Base-by-base conservation (phyloP, 2,329 filamentous ascomycete species). In the Verticillium longisporum region DNA sequence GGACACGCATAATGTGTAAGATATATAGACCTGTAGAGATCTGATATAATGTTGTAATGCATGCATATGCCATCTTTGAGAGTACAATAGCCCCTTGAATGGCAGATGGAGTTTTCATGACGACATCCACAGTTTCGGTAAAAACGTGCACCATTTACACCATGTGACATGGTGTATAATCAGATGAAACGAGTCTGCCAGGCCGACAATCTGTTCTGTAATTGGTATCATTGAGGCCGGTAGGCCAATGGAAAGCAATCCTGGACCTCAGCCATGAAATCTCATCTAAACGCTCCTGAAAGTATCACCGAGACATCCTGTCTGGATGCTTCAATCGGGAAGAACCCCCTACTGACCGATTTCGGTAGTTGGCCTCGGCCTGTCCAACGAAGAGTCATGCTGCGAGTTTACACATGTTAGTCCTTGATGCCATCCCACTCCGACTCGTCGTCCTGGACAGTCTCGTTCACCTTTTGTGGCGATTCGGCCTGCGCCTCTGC, bases 341-440 rank as follows among this genome's bases (percentile, higher is more conserved):
- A 14, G 26, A 26, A 11, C 15, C 38, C 45, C 4, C 45, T 4
- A 18, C 45, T 18, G 5, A 10, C n/a, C 18, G 18, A 50, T 26
- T 26, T 26, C 26, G 3, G 21, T 21, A n/a, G 45, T 18, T 10
- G 6, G 18, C 45, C 45, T 26, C 4, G 45, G 11, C 45, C 45
- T n/a, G 21, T 18, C n/a, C n/a, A 18, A 50, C 45, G 45, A 18
- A 11, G 21, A 10, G 7, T n/a, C n/a, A 50, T 50, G 45, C 7
- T 18, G 45, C n/a, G n/a, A 50, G 21, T 13, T 18, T 9, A 50
- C 7, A 50, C 45, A 2, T 15, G 31, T 14, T 55, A 55, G 32
- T 55, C 54, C 32, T 55, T 55, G 54, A 55, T 55, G 58, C 66
- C 66, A 26, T 65, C 64, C 64, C 64, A 67, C 53, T 65, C 64